Evolutionary conservation across 306 rosid genomes (phyloP), one percentile per base, ranked within the genome.

Genomic region (Citrullus amarus): DNA sequence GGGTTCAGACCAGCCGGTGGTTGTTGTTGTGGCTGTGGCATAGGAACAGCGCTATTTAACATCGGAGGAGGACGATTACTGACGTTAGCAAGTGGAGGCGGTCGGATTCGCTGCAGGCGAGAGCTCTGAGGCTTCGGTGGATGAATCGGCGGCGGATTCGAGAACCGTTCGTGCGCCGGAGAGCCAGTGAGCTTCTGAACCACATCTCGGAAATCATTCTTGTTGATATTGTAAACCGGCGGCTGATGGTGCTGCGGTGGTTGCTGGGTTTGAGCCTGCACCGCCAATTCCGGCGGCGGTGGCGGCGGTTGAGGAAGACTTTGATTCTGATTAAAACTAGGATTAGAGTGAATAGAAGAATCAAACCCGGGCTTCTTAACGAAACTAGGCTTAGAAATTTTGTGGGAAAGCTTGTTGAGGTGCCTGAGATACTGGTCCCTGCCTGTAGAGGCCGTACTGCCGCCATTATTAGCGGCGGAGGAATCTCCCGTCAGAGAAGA

Each of bases 111-210:
- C 84, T 96, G 99, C 59, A 96, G 92, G 38, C 99, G 97, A 6
- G 98, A 92, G 83, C 96, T 91, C 11, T 87, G 90, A 0, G 96
- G 90, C 81, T 90, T 92, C 4, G 98, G 99, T 3, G 85, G 93
- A 25, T 92, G 93, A 81, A 92, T 86, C 15, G 96, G 78, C 60
- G 93, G 93, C 0, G 99, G 93, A 22, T 86, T 84, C 5, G 89
- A 79, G 80, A 90, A 90, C 22, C 97, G 95, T 56, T 91, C 97
- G 32, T 92, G 96, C 2, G 96, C 96, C 39, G 99, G 99, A 4
- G 99, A 93, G 6, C 99, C 98, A 1, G 98, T 96, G 39, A 96
- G 97, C 86, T 90, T 96, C 87, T 96, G 99, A 32, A 96, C 99
- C 5, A 92, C 97, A 17, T 96, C 98, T 16, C 99, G 81, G 88